A percentile compares a stretch with the other conserved stretches of the same genome.
Evolutionary conservation across 78 protist species (phyloP).

Genomic region (Tieghemostelium lacteum): DNA sequence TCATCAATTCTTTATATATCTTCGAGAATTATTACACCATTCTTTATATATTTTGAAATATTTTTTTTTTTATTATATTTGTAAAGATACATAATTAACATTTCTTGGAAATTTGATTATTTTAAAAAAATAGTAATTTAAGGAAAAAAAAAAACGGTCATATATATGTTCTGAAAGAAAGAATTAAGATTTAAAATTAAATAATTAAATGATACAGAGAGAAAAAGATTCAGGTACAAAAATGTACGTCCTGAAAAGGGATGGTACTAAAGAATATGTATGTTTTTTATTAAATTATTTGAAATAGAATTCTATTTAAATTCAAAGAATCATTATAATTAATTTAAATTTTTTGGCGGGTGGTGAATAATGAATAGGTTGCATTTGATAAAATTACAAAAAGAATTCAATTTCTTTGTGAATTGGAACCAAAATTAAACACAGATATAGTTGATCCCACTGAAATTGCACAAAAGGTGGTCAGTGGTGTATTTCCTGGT

Average conservation of each 20-base stretch:
- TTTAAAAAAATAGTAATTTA: no score
- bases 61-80: no score
- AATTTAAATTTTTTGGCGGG: neutral
- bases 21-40: no score
- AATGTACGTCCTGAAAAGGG: constrained; percentile 89
- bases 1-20: no score
- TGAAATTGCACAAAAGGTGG: constrained; percentile 90
- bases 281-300: neutral
- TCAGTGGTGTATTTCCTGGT: constrained; percentile 88
- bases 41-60: no score
- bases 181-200: no score
- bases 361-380: constrained; percentile 59
- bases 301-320: neutral
- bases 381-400: constrained; percentile 87
- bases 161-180: no score
- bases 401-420: constrained; percentile 85
- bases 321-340: neutral
- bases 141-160: no score
- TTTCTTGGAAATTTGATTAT: no score
- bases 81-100: no score
- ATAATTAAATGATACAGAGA: no score
- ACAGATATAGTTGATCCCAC: constrained; percentile 85
- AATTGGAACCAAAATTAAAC: constrained; percentile 90
- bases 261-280: constrained; percentile 82
- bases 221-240: no score